These are phyloP conservation scores for Gastroboletus turbinatus DNA, from an alignment of 1,284 basidiomycete species.

Conservation along the genomic window DNA sequence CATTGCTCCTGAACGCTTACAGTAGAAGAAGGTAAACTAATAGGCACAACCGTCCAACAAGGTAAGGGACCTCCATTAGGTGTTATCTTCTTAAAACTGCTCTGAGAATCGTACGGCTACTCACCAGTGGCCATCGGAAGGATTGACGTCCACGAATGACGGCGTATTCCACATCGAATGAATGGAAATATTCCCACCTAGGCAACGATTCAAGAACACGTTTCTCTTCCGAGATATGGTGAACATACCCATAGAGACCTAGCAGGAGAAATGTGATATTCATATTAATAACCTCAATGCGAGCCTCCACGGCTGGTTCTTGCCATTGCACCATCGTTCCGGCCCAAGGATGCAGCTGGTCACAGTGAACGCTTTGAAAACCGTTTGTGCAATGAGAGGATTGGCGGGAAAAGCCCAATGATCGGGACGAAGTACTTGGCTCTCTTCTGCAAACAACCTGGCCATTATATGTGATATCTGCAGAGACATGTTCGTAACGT, in stretches of 20 bases:
- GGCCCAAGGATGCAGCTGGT: neutral
- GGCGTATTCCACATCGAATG: constrained; percentile 17
- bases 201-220: neutral
- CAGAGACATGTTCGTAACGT: neutral
- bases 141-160: constrained; percentile 16
- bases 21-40: constrained; percentile 17
- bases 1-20: constrained; percentile 4
- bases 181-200: constrained; percentile 24
- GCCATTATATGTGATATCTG: neutral
- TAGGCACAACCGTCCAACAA: constrained; percentile 13
- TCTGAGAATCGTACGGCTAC: neutral
- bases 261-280: constrained; percentile 15
- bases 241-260: constrained; percentile 17
- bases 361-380: neutral
- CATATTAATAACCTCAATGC: neutral
- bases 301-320: neutral
- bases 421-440: neutral
- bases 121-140: constrained; percentile 24
- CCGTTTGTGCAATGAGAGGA: neutral
- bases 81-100: neutral
- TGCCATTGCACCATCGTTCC: constrained; percentile 15
- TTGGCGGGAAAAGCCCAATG: neutral
- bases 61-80: constrained; percentile 15
- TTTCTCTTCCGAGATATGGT: neutral
- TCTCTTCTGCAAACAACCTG: neutral